These are phyloP conservation scores for Penicillium coprophilum DNA, from an alignment of 495 filamentous ascomycete genomes.

Conservation along the genomic window DNA sequence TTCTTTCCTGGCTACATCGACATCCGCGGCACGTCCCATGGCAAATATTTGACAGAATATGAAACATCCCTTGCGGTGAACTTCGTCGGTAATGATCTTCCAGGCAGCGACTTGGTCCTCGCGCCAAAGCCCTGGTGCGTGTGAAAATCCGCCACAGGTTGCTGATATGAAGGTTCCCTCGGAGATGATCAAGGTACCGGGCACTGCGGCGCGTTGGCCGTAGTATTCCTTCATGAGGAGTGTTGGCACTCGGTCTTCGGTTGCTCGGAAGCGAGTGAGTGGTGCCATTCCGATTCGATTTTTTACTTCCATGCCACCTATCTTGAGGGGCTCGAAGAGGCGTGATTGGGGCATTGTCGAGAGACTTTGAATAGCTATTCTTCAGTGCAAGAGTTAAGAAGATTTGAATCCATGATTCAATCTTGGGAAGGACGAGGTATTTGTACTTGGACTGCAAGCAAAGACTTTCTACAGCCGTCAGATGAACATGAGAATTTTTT, in stretches of 20 bases:
- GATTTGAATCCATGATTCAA: neutral
- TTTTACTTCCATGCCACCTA: conserved; percentile 42
- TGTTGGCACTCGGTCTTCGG: conserved; percentile 35
- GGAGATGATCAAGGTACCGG: conserved; percentile 51
- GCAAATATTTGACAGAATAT: conserved; percentile 70
- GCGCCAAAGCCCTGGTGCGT: conserved; percentile 64
- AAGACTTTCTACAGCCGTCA: neutral
- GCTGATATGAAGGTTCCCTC: conserved; percentile 66
- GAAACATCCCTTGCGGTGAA: conserved; percentile 61
- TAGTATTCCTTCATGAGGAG: conserved; percentile 52
- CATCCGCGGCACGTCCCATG: conserved; percentile 56
- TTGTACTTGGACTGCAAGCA: neutral
- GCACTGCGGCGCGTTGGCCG: conserved; percentile 47
- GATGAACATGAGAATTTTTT: neutral
- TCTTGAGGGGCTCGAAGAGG: conserved; percentile 53
- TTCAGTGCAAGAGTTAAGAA: neutral
- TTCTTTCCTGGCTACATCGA: conserved; percentile 37
- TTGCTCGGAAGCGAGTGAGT: conserved; percentile 49
- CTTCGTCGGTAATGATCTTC: conserved; percentile 59
- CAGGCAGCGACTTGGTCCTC: conserved; percentile 59
- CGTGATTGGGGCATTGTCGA: conserved; percentile 12
- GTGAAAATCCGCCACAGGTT: conserved; percentile 43
- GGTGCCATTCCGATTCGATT: conserved; percentile 55
- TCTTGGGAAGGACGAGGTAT: neutral
- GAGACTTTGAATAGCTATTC: neutral